Percentiles rank a stretch among this genome's conserved stretches.
These are phyloP conservation scores for Sanghuangporus sanghuang DNA, from an alignment of 1,284 basidiomycete genomes.

Conservation along the genomic window DNA sequence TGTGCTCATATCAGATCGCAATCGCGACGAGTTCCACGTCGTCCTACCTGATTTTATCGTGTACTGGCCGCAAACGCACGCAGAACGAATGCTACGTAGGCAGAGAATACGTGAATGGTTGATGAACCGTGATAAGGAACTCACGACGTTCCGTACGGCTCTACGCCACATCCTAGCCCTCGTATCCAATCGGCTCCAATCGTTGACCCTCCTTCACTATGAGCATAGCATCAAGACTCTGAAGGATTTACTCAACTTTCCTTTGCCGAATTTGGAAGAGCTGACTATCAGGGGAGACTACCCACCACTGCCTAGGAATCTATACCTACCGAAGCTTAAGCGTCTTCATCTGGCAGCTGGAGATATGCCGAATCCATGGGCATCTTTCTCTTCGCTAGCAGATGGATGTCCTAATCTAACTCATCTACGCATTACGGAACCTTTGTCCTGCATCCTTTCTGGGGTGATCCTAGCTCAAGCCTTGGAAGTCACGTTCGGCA, in stretches of 20 bases:
- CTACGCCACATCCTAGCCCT: conserved; percentile 14
- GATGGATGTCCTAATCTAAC: conserved; percentile 16
- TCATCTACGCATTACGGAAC: conserved; percentile 17
- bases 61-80: conserved; percentile 15
- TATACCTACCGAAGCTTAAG: conserved; percentile 13
- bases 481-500: conserved; percentile 15
- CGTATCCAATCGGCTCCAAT: conserved; percentile 8
- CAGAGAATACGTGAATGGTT: conserved; percentile 18
- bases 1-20: conserved; percentile 16
- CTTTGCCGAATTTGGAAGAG: conserved; percentile 13
- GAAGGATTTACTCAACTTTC: conserved; percentile 11
- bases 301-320: conserved; percentile 10
- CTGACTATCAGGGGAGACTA: conserved; percentile 19
- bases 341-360: conserved; percentile 18
- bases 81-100: conserved; percentile 14
- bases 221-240: conserved; percentile 14
- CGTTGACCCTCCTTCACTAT: conserved; percentile 18
- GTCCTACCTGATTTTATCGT: conserved; percentile 18
- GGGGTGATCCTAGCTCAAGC: conserved; percentile 14
- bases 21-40: conserved; percentile 16
- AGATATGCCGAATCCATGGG: conserved; percentile 20
- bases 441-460: conserved; percentile 16
- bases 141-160: conserved; percentile 10
- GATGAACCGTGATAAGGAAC: conserved; percentile 16
- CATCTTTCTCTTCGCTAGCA: conserved; percentile 14